Evolutionary conservation across 345 rosid species (phyloP).

Genomic region (Eucalyptus sp.): DNA sequence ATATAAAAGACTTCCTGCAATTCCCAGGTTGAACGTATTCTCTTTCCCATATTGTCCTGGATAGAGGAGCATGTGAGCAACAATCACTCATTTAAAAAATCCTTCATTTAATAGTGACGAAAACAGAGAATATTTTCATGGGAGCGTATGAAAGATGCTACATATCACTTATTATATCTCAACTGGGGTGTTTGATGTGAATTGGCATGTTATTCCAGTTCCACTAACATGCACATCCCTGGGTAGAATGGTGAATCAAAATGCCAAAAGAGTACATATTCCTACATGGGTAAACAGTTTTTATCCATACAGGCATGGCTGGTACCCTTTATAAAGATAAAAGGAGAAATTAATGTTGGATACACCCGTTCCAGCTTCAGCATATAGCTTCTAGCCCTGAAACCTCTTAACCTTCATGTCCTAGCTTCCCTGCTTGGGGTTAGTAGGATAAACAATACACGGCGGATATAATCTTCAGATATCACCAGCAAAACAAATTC

Average conservation of each 20-base stretch:
- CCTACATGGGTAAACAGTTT: not conserved
- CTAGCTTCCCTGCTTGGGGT: not conserved
- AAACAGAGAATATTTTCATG: not conserved
- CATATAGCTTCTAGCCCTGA: not conserved
- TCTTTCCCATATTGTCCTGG: constrained; percentile 5
- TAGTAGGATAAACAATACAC: not conserved
- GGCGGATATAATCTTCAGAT: not conserved
- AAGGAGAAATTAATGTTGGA: not conserved
- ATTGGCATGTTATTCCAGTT: not conserved
- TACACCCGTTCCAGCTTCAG: not conserved
- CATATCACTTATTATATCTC: not conserved
- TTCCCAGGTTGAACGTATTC: constrained; percentile 30
- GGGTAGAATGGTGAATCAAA: not conserved
- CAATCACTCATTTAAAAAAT: not conserved
- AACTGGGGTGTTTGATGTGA: not conserved
- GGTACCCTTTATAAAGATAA: not conserved
- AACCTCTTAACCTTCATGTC: not conserved
- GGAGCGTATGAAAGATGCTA: not conserved
- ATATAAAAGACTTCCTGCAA: constrained; percentile 38
- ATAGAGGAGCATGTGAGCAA: not conserved
- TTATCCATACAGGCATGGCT: not conserved
- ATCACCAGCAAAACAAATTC: not conserved
- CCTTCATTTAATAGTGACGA: not conserved
- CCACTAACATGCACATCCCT: not conserved
- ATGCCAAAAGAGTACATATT: not conserved